Percentiles rank a stretch among this genome's conserved stretches.
Evolutionary conservation across 2,329 filamentous ascomycete species (phyloP).

Genomic region (Sclerotiophoma versabilis): DNA sequence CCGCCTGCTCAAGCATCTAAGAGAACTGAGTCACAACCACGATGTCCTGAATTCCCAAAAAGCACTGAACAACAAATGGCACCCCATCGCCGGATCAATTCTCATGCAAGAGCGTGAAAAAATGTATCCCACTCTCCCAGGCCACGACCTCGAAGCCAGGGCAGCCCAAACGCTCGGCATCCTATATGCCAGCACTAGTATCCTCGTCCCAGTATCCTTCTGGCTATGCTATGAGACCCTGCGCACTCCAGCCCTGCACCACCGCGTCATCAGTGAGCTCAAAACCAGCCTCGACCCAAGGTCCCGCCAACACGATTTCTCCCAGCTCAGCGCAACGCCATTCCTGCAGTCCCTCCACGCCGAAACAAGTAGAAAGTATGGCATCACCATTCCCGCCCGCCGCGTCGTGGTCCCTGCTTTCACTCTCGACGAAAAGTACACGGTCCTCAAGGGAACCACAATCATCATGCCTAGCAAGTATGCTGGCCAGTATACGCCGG

Average conservation of each 20-base stretch:
- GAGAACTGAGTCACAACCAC: constrained; percentile 5
- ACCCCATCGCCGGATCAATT: constrained; percentile 18
- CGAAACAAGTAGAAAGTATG: constrained; percentile 21
- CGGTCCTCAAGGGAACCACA: constrained; percentile 15
- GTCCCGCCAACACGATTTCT: constrained; percentile 10
- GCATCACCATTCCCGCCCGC: constrained; percentile 12
- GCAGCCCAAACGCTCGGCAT: constrained; percentile 25
- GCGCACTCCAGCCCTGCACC: neutral
- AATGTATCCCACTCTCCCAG: constrained; percentile 20
- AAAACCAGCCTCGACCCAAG: neutral
- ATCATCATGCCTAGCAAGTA: constrained; percentile 20
- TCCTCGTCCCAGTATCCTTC: constrained; percentile 23
- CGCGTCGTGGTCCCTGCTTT: constrained; percentile 13
- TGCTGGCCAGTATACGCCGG: constrained; percentile 12
- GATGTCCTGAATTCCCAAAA: constrained; percentile 6
- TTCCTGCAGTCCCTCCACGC: constrained; percentile 27
- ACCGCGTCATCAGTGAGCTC: constrained; percentile 2
- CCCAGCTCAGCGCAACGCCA: constrained; percentile 18
- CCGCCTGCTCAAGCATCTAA: constrained; percentile 19
- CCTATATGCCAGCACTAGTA: constrained; percentile 23
- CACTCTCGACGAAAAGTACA: constrained; percentile 22
- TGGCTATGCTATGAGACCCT: constrained; percentile 27
- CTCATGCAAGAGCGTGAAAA: constrained; percentile 26
- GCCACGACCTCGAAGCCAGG: constrained; percentile 17
- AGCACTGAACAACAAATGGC: constrained; percentile 13